phyloP scores from a whole-genome alignment of 164 flowering plant genomes.

The Houttuynia cordata region DNA sequence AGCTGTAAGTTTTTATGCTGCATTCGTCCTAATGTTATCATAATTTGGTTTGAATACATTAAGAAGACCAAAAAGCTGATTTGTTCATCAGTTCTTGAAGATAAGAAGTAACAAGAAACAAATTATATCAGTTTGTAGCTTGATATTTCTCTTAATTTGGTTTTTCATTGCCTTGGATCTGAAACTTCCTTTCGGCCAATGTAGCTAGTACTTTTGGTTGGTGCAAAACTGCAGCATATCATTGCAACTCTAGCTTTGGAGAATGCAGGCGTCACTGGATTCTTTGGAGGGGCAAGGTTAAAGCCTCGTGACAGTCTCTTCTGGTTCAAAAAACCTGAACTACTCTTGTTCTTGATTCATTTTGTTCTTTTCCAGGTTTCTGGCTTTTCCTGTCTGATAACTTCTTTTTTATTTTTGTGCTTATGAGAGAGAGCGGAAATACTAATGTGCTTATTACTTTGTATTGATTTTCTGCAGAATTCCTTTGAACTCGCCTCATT shows the following conservation, averaged over 20 bases:
- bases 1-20: conserved; percentile 39
- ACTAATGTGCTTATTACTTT: conserved; percentile 1
- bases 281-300: conserved; percentile 34
- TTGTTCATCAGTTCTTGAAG: neutral
- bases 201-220: conserved; percentile 89
- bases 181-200: neutral
- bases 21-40: too few species aligned
- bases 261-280: conserved; percentile 56
- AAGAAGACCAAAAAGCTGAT: neutral
- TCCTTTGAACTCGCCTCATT: conserved; percentile 96
- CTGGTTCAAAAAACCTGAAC: conserved; percentile 95
- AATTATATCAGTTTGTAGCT: too few species aligned
- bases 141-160: neutral
- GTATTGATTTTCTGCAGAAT: conserved; percentile 48
- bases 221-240: conserved; percentile 83
- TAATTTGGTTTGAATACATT: neutral
- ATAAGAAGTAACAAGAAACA: too few species aligned
- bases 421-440: neutral
- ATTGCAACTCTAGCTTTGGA: conserved; percentile 91
- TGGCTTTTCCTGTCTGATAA: neutral
- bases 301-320: conserved; percentile 91
- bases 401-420: neutral
- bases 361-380: conserved; percentile 91
- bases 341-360: conserved; percentile 72
- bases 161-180: neutral